Conservation (phyloP, 2,329 filamentous ascomycete genomes). For the Ciborinia camelliae region DNA sequence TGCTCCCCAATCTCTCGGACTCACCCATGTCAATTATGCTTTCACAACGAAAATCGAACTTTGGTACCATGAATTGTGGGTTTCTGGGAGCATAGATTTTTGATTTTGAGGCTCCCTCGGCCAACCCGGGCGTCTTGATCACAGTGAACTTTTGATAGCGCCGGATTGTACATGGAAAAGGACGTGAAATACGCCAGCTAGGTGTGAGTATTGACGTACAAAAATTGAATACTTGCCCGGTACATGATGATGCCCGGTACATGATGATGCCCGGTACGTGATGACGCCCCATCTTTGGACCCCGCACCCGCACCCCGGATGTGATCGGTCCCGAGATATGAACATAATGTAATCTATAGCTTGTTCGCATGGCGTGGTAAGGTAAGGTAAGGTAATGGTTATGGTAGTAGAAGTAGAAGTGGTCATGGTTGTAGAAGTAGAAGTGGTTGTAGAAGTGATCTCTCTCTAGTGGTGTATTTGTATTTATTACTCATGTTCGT, state of each 20-base stretch:
- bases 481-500: too few relatives aligned
- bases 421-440: too few relatives aligned
- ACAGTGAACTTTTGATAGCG: not conserved
- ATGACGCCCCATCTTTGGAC: not conserved
- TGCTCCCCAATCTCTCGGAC: not conserved
- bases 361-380: too few relatives aligned
- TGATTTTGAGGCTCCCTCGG: not conserved
- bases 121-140: not conserved
- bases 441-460: too few relatives aligned
- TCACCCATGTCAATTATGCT: conserved; percentile 5
- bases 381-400: too few relatives aligned
- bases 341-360: too few relatives aligned
- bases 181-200: not conserved
- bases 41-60: conserved; percentile 13
- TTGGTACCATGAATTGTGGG: not conserved
- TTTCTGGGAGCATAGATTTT: not conserved
- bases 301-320: not conserved
- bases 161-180: not conserved
- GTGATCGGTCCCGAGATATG: too few relatives aligned
- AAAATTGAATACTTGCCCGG: not conserved
- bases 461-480: too few relatives aligned
- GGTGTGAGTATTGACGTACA: not conserved
- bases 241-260: too few relatives aligned
- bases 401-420: too few relatives aligned
- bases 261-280: too few relatives aligned